Evolutionary conservation across 176 grass and related monocot species (phyloP), one percentile per base, ranked within the genome.

Genomic region (Oryza australiensis): DNA sequence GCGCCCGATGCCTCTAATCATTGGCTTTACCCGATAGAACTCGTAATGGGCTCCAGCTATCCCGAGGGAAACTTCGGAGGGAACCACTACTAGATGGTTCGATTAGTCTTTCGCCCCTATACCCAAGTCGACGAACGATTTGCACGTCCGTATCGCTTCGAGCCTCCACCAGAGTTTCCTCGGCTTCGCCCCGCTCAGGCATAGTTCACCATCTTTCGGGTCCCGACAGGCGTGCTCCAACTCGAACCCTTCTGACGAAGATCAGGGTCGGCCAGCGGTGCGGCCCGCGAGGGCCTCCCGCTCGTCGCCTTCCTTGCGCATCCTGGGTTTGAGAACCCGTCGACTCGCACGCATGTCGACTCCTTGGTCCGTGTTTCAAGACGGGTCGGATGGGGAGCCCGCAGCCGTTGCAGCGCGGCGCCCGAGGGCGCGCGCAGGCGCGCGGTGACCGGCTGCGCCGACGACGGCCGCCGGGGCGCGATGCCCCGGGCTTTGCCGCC

Each of bases 161-260:
- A 75, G 88, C 88, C 88, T 90, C 88, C 84, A 90, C 88, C 73
- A 86, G 88, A 90, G 84, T 90, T 90, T 90, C 89, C n/a, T n/a
- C n/a, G 42, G 87, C 81, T 85, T 89, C 75, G 33, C 75, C 77
- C 46, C 70, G 75, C 86, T 90, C 88, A 86, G 88, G 88, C 85
- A 94, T 94, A 94, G 92, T 91, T 94, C 88, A 90, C 82, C 88
- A 94, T 91, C 88, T 91, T 94, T 91, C 83, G 92, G 83, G 88
- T 94, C 88, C 85, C 86, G 82, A 92, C 86, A 93, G 80, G 86
- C 86, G 63, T 92, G 90, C 83, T n/a, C n/a, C n/a, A n/a, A n/a
- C n/a, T n/a, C n/a, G n/a, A n/a, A n/a, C n/a, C n/a, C n/a, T n/a
- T n/a, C n/a, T n/a, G n/a, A n/a, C n/a, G n/a, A 92, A 92, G 86